A percentile compares a stretch with the other conserved stretches of the same genome.
These are phyloP conservation scores for Ustilago shanxiensis DNA, from an alignment of 1,284 basidiomycete genomes.

Conservation along the genomic window DNA sequence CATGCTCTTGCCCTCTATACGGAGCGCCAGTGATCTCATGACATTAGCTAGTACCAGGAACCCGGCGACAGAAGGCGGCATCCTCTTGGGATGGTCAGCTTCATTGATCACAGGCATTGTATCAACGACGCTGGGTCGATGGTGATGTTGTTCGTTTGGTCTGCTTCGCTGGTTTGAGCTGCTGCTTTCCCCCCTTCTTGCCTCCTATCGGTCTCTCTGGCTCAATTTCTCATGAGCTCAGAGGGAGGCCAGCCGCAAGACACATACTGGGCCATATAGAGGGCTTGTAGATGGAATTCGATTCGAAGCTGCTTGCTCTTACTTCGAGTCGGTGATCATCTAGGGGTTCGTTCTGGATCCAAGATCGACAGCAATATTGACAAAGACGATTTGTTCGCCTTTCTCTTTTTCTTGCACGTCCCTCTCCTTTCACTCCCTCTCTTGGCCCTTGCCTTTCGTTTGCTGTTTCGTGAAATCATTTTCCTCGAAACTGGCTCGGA, in stretches of 20 bases:
- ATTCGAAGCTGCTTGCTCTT: background rate
- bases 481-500: constrained; percentile 25
- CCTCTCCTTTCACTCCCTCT: background rate
- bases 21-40: background rate
- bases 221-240: constrained; percentile 1
- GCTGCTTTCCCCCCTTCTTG: background rate
- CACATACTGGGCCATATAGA: constrained; percentile 3
- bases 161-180: background rate
- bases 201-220: background rate
- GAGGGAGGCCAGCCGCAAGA: background rate
- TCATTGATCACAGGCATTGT: background rate
- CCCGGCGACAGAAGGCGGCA: background rate
- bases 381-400: constrained; percentile 25
- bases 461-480: constrained; percentile 23
- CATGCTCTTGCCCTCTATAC: background rate
- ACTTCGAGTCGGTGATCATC: background rate
- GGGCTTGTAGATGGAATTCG: constrained; percentile 9
- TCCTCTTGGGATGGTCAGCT: background rate
- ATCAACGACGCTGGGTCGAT: background rate
- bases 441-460: constrained; percentile 14
- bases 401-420: constrained; percentile 23
- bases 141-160: background rate
- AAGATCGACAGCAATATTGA: constrained; percentile 25
- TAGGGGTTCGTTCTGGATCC: constrained; percentile 7
- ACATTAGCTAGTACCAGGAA: background rate